These are phyloP conservation scores for Suillus alpinus DNA, from an alignment of 768 basidiomycete species.

Conservation along the genomic window DNA sequence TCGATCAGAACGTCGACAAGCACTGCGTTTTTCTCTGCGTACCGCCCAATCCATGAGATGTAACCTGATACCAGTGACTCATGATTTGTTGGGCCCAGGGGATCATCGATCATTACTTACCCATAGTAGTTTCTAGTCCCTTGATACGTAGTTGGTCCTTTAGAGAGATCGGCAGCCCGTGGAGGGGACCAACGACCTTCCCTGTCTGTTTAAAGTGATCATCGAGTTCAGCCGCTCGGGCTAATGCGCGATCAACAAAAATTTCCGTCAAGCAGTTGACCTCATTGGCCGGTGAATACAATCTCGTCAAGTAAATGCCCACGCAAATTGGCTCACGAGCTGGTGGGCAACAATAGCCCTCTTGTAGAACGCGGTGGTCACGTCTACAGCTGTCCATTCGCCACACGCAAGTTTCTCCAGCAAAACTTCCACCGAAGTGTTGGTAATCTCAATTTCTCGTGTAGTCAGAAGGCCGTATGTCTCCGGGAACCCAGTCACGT, in stretches of 20 bases:
- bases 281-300: constrained; percentile 32
- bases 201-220: constrained; percentile 59
- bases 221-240: constrained; percentile 65
- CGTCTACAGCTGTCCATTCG: constrained; percentile 64
- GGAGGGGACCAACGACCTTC: constrained; percentile 64
- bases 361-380: constrained; percentile 73
- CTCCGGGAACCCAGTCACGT: constrained; percentile 55
- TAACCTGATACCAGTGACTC: constrained; percentile 38
- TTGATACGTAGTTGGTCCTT: constrained; percentile 74
- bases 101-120: not conserved
- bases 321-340: constrained; percentile 41
- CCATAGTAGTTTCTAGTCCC: constrained; percentile 69
- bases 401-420: constrained; percentile 51
- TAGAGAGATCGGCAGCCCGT: constrained; percentile 71
- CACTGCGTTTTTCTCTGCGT: constrained; percentile 55
- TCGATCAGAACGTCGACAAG: constrained; percentile 63
- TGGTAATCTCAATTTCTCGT: constrained; percentile 61
- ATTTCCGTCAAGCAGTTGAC: constrained; percentile 83
- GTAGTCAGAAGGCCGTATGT: constrained; percentile 56
- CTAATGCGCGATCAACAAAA: constrained; percentile 68
- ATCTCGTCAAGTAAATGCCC: not conserved
- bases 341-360: constrained; percentile 79
- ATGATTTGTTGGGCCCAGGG: not conserved
- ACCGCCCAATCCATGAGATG: constrained; percentile 66
- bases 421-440: constrained; percentile 40